Conservation (phyloP, 73 alveolate species). For the Paramecium sonneborni region DNA sequence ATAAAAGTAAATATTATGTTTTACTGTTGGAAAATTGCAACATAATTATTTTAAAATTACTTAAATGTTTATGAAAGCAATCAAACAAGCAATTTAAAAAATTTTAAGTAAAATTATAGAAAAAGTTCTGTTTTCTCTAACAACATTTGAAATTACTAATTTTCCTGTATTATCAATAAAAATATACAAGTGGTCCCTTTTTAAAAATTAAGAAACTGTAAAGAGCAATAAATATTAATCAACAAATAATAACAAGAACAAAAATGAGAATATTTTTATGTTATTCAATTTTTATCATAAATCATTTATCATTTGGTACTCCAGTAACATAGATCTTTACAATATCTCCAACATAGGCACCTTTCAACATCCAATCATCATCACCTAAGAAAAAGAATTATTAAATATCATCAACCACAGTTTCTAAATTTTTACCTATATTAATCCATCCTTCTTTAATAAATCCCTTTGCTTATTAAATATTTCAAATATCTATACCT, state of each 20-base stretch:
- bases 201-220: constrained; percentile 10
- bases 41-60: constrained; percentile 49
- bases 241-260: not conserved
- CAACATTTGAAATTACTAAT: constrained; percentile 37
- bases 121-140: constrained; percentile 45
- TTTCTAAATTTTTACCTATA: not conserved
- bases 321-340: not conserved
- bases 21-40: constrained; percentile 73
- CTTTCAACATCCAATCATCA: constrained; percentile 43
- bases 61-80: not conserved
- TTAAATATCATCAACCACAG: not conserved
- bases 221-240: not conserved
- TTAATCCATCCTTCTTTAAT: not conserved
- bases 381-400: not conserved
- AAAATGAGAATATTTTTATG: not conserved
- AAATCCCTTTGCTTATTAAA: not conserved
- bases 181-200: constrained; percentile 8
- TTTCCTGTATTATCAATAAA: constrained; percentile 42
- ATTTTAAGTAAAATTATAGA: not conserved
- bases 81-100: constrained; percentile 13
- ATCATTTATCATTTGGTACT: constrained; percentile 47
- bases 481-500: not conserved
- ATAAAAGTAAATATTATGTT: constrained; percentile 75
- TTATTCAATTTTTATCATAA: not conserved
- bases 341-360: constrained; percentile 17